A percentile compares a stretch with the other conserved stretches of the same genome.
phyloP scores from a whole-genome alignment of 73 alveolate species.

The Strombidium stylifer region DNA sequence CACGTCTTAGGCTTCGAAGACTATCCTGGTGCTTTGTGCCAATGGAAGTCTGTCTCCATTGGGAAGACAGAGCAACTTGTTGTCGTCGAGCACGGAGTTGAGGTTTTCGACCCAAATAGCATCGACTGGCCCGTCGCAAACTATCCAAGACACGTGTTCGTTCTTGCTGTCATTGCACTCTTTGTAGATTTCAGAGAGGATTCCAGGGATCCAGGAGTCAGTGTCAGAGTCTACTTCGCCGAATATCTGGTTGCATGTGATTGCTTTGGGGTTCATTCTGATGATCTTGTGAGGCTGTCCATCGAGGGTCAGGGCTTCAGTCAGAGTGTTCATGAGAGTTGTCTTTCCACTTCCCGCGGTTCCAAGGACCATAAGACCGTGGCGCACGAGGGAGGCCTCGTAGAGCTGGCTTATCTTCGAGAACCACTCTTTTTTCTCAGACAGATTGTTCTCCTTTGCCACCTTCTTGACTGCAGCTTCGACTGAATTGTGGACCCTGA shows the following conservation, averaged over 20 bases:
- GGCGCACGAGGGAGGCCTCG: conserved; percentile 99
- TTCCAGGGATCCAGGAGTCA: conserved; percentile 99
- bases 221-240: conserved; percentile 97
- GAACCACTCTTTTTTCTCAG: conserved; percentile 91
- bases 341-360: conserved; percentile 98
- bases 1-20: conserved; percentile 99
- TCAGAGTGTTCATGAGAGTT: conserved; percentile 67
- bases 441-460: conserved; percentile 81
- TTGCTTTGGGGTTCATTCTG: conserved; percentile 99
- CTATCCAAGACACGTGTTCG: conserved; percentile 99
- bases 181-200: conserved; percentile 99
- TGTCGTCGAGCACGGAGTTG: conserved; percentile 99
- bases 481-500: conserved; percentile 95
- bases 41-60: conserved; percentile 99
- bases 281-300: conserved; percentile 83
- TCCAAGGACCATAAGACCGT: conserved; percentile 99
- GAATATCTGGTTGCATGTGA: conserved; percentile 98
- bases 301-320: conserved; percentile 76
- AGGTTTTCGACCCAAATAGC: conserved; percentile 99
- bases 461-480: conserved; percentile 84
- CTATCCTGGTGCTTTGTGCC: conserved; percentile 99
- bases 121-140: conserved; percentile 99
- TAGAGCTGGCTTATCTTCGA: conserved; percentile 98
- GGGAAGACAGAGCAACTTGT: conserved; percentile 99
- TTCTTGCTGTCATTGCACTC: conserved; percentile 94